These are phyloP conservation scores for Penicillium capsulatum DNA, from an alignment of 2,329 filamentous ascomycete species.

Conservation along the genomic window DNA sequence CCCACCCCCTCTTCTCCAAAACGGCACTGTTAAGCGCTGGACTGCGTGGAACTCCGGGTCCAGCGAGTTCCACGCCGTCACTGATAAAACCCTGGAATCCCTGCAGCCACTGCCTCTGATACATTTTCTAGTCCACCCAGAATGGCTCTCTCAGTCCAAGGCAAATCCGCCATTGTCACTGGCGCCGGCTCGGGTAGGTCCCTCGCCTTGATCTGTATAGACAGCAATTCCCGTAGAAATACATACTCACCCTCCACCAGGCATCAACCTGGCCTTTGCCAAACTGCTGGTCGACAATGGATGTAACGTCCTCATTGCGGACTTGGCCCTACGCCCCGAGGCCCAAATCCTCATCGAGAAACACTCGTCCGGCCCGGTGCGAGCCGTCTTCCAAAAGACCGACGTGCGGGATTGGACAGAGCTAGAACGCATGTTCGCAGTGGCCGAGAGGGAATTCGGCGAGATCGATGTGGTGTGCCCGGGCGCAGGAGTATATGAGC, in stretches of 20 bases:
- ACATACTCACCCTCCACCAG: slow-evolving; percentile 22
- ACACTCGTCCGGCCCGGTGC: slow-evolving; percentile 30
- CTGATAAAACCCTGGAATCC: not conserved
- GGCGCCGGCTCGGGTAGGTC: slow-evolving; percentile 51
- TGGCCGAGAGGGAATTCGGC: slow-evolving; percentile 48
- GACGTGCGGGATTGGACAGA: slow-evolving; percentile 50
- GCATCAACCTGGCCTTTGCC: slow-evolving; percentile 46
- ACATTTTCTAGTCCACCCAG: too few species aligned
- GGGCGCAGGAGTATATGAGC: slow-evolving; percentile 45
- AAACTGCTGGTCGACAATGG: slow-evolving; percentile 42
- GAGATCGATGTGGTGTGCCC: slow-evolving; percentile 47
- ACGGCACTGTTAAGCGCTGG: slow-evolving; percentile 13
- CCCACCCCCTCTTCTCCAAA: slow-evolving; percentile 14
- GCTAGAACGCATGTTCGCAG: slow-evolving; percentile 48
- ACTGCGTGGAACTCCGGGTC: slow-evolving; percentile 11
- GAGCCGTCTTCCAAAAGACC: slow-evolving; percentile 45
- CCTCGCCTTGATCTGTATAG: not conserved
- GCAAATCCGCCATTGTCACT: slow-evolving; percentile 52
- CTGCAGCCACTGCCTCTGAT: too few species aligned
- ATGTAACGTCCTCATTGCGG: slow-evolving; percentile 47
- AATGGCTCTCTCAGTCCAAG: slow-evolving; percentile 43
- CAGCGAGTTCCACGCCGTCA: slow-evolving; percentile 1
- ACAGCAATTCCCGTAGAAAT: not conserved
- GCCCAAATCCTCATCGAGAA: slow-evolving; percentile 40
- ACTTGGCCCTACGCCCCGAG: slow-evolving; percentile 44